Evolutionary conservation across 73 alveolate genomes (phyloP), one percentile per base, ranked within the genome.

Genomic region (Vitrella brassicaformis): DNA sequence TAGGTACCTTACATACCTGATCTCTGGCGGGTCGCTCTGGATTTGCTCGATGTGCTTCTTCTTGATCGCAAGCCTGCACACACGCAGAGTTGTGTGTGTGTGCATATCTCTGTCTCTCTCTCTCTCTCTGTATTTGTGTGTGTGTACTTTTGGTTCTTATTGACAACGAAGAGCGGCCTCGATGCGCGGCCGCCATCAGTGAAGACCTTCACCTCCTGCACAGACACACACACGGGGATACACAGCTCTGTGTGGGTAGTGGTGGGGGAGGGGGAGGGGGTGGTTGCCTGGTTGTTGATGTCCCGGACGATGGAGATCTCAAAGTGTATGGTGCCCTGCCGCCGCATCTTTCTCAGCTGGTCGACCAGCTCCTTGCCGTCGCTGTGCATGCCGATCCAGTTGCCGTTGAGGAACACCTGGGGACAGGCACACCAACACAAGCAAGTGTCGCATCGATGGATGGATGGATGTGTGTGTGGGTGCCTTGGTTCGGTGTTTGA

Each of bases 171-270:
- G 56, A 39, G 56, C 14, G 56, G 98, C 79, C 99, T 81, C 90
- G 87, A 90, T 56, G 92, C 93, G 85, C 99, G 91, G 27, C 99
- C 99, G 29, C 95, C 86, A 80, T 95, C 99, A 0, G 99, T 91
- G 85, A 85, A 94, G 45, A 95, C 82, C 87, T 94, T 92, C 47
- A 94, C 79, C 74, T 92, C 98, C n/a, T n/a, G n/a, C 82, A 27
- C 31, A 74, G 28, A 66, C 82, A n/a, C n/a, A n/a, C n/a, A n/a
- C n/a, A n/a, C n/a, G n/a, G n/a, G n/a, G n/a, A n/a, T n/a, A n/a
- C n/a, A n/a, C n/a, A n/a, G n/a, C n/a, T n/a, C n/a, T n/a, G n/a
- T n/a, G n/a, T n/a, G n/a, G n/a, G n/a, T n/a, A n/a, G n/a, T n/a
- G n/a, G n/a, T n/a, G n/a, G n/a, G n/a, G n/a, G n/a, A n/a, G n/a